Conservation (phyloP, 192 early-diverging fungal genomes). For the Coemansia biformis region DNA sequence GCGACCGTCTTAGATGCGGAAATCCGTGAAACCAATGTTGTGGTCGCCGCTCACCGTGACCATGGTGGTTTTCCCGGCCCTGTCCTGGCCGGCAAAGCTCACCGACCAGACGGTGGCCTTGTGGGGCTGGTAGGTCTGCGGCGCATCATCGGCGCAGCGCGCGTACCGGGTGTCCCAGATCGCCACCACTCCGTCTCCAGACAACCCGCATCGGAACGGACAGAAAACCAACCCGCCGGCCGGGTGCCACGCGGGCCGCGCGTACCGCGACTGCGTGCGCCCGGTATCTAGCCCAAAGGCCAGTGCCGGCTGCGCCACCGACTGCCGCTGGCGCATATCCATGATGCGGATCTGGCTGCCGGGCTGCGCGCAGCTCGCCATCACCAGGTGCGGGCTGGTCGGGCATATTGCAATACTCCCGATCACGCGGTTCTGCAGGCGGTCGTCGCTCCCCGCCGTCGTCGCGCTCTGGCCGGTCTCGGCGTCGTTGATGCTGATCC, state of each 20-base stretch:
- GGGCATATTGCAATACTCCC: constrained; percentile 19
- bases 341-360: constrained; percentile 19
- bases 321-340: constrained; percentile 14
- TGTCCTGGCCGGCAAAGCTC: constrained; percentile 9
- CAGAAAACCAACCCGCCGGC: constrained; percentile 26
- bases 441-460: constrained; percentile 2
- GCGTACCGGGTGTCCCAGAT: constrained; percentile 37
- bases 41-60: constrained; percentile 21
- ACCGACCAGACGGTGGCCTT: constrained; percentile 18
- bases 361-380: constrained; percentile 15
- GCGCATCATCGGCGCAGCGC: constrained; percentile 9
- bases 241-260: constrained; percentile 36
- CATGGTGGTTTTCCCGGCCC: constrained; percentile 6
- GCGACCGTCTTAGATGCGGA: constrained; percentile 10
- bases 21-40: constrained; percentile 27
- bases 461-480: constrained; percentile 16
- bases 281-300: constrained; percentile 6
- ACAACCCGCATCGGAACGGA: constrained; percentile 9
- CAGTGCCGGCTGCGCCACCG: constrained; percentile 8
- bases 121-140: constrained; percentile 18
- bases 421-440: background rate
- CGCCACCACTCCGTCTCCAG: constrained; percentile 9
- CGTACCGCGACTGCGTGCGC: constrained; percentile 25
- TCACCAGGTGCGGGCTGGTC: constrained; percentile 13
- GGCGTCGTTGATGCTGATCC: constrained; percentile 13